Base-by-base conservation (phyloP, 2,329 filamentous ascomycete genomes). In the Nannizzia gypsea region DNA sequence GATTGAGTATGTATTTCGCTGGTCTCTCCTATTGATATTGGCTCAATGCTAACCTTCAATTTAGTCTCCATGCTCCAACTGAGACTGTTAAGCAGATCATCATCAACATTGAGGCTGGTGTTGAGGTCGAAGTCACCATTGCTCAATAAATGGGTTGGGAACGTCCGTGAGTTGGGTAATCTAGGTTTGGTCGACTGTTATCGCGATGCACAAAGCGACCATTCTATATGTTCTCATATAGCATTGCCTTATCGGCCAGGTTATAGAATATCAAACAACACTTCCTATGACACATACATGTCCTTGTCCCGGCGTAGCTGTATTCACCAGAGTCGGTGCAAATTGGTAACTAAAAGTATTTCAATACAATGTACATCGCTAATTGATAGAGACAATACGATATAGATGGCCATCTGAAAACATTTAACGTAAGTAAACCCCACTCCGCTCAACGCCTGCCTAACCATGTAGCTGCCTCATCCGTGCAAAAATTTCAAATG, bases 31-130 rank as follows among this genome's bases (percentile, higher is more conserved):
- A 8, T 20, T 5, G 28, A 9, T 40, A 13, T 8, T 26, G n/a
- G 44, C 17, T 22, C n/a, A 52, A 42, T 6, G 31, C 34, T 59
- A 38, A 58, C 67, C 68, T 56, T 68, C 59, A 3, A 26, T 46
- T 62, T 65, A 88, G 85, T 79, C 83, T 99, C 68, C 91, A 95
- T 81, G 93, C 93, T 71, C 93, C 93, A 65, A 99, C 93, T 73
- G 93, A 99, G 85, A 77, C 75, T 57, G 75, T 80, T 64, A 78
- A 79, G 73, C 75, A 77, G 73, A 78, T 80, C 72, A 78, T 80
- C 68, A 77, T 78, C 69, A 78, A 79, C 71, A 79, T 80, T 67
- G 77, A 79, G 73, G 77, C 77, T 61, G 77, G 77, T 72, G 77
- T 79, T 68, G 77, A 79, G 72, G 77, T 79, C 68, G 77, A 79